Evolutionary conservation across 371 early-diverging fungal species (phyloP), one percentile per base, ranked within the genome.

Genomic region (Rozella allomycis): DNA sequence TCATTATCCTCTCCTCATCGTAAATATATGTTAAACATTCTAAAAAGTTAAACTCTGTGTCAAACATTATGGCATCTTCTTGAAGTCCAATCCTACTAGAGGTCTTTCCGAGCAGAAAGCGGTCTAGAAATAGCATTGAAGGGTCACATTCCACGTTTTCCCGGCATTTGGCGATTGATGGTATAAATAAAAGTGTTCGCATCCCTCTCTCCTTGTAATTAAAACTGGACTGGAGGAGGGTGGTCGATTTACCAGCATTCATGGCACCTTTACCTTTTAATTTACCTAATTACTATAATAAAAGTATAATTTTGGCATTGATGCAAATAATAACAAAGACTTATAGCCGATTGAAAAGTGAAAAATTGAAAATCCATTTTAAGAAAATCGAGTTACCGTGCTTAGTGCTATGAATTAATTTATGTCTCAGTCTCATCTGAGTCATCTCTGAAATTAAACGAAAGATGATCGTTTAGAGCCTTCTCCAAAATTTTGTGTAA

Each of bases 161-260:
- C 8, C 7, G 7, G n/a, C 25, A 8, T 23, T 23, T 8, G 7
- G n/a, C 8, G 25, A 23, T 7, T 23, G 25, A 23, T 8, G 8
- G 7, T 23, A 23, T 14, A 28, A 28, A 28, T 16, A 28, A 14
- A 16, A 28, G 28, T 11, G 28, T 28, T 12, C 16, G 9, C 8
- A 28, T 28, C 6, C 28, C 28, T 11, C 28, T 10, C 28, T 28
- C 28, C 6, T 28, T 28, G 28, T 28, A 28, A 14, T 28, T 28
- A 16, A 28, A 28, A 8, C 13, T 12, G 28, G 8, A 8, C 28
- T 28, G 14, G 5, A 28, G 28, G 5, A 28, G 14, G 8, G 13
- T 12, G 6, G 28, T 28, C 5, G 8, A 12, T 16, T 28, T 28
- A 28, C 28, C 28, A 12, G 28, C 28, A 28, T 28, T 28, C 28